Percentiles rank a stretch among this genome's conserved stretches.
These are phyloP conservation scores for Candida palmyrensis DNA, from an alignment of 805 yeast species.

Conservation along the genomic window DNA sequence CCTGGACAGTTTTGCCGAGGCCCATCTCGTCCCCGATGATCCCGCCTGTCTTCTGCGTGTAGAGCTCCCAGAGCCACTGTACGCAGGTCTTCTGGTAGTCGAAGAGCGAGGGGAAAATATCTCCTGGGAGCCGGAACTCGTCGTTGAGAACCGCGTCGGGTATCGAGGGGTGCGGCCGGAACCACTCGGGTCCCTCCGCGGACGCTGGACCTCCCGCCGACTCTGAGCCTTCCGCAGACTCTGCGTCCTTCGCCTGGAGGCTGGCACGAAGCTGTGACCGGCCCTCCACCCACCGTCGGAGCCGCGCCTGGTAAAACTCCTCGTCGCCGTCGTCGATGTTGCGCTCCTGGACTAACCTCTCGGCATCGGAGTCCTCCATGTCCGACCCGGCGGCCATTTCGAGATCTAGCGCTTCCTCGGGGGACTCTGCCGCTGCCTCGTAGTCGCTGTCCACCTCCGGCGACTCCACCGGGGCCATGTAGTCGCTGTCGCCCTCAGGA, in stretches of 20 bases:
- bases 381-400: not conserved
- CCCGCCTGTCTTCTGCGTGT: constrained; percentile 86
- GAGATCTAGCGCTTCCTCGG: not conserved
- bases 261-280: constrained; percentile 32
- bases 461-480: constrained; percentile 6
- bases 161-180: constrained; percentile 67
- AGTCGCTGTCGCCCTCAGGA: constrained; percentile 4
- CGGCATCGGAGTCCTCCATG: constrained; percentile 16
- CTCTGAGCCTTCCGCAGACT: too few relatives aligned
- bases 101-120: constrained; percentile 77
- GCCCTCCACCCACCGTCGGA: constrained; percentile 53
- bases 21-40: constrained; percentile 99
- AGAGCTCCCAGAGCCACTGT: constrained; percentile 96
- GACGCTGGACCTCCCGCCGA: constrained; percentile 6
- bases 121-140: constrained; percentile 80
- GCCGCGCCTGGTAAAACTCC: constrained; percentile 50
- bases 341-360: too few relatives aligned
- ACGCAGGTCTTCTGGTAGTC: constrained; percentile 96
- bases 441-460: constrained; percentile 12
- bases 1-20: constrained; percentile 89
- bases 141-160: constrained; percentile 73
- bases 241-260: constrained; percentile 20
- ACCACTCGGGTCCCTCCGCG: constrained; percentile 51
- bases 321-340: constrained; percentile 83
- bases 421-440: constrained; percentile 9